Conservation (phyloP, 805 yeast species). For the Nakazawaea holstii region DNA sequence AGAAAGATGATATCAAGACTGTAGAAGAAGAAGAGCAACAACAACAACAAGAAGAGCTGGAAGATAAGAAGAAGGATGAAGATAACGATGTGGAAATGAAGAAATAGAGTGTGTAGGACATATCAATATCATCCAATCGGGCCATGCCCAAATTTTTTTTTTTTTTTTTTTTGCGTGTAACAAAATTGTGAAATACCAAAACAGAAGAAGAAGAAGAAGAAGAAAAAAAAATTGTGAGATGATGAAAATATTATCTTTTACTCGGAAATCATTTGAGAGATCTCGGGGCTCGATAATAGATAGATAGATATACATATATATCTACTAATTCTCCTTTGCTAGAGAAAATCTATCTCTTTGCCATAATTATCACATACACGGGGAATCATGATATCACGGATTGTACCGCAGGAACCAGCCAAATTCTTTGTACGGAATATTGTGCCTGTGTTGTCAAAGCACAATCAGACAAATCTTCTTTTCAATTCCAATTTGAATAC, state of each 20-base stretch:
- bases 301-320: too few relatives aligned
- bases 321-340: too few relatives aligned
- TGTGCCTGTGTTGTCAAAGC: neutral
- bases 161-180: too few relatives aligned
- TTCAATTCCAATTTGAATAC: neutral
- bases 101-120: conserved; percentile 6
- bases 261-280: too few relatives aligned
- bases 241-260: too few relatives aligned
- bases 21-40: conserved; percentile 9
- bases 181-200: too few relatives aligned
- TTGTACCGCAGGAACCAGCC: neutral
- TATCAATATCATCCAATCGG: neutral
- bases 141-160: too few relatives aligned
- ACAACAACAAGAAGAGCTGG: conserved; percentile 11
- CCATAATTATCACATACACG: too few relatives aligned
- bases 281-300: too few relatives aligned
- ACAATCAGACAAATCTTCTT: neutral
- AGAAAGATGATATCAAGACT: conserved; percentile 4
- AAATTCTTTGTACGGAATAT: conserved; percentile 7
- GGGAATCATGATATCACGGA: neutral
- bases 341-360: too few relatives aligned
- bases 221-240: too few relatives aligned
- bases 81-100: conserved; percentile 11
- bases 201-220: too few relatives aligned
- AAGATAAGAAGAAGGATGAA: conserved; percentile 9